Evolutionary conservation across 805 yeast species (phyloP).

Genomic region (Metschnikowia kofuensis): DNA sequence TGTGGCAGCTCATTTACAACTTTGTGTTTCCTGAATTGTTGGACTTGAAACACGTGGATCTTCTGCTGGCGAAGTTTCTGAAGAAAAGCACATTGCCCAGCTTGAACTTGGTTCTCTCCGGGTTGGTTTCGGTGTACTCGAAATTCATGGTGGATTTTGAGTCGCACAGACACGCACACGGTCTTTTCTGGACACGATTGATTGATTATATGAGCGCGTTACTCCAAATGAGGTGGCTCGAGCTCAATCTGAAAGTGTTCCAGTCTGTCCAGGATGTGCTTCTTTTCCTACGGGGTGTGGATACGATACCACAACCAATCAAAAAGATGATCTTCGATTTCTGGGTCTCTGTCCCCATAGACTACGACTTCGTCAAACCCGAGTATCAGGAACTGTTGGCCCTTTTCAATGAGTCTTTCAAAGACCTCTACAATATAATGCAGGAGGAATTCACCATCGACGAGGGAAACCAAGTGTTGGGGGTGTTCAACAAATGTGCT

Average conservation of each 20-base stretch:
- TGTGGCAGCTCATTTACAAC: conserved; percentile 68
- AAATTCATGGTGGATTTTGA: conserved; percentile 45
- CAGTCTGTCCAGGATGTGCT: conserved; percentile 50
- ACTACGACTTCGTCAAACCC: conserved; percentile 40
- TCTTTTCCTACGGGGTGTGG: conserved; percentile 22
- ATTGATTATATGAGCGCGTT: conserved; percentile 47
- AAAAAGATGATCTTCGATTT: conserved; percentile 45
- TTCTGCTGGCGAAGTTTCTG: conserved; percentile 18
- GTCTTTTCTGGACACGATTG: conserved; percentile 55
- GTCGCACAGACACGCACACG: conserved; percentile 16
- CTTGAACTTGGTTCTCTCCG: conserved; percentile 56
- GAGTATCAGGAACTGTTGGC: conserved; percentile 62
- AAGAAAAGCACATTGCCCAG: conserved; percentile 59
- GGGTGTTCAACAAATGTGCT: conserved; percentile 61
- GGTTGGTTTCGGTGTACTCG: conserved; percentile 60
- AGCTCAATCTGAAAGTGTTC: conserved; percentile 55
- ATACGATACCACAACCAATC: conserved; percentile 19
- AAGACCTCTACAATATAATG: conserved; percentile 42
- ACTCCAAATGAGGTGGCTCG: conserved; percentile 42
- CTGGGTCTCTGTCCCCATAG: conserved; percentile 45
- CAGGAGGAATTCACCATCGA: conserved; percentile 26
- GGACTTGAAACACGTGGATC: conserved; percentile 16
- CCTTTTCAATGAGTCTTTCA: conserved; percentile 53
- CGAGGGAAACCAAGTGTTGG: conserved; percentile 50
- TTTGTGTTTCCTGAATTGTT: conserved; percentile 61